phyloP scores from a whole-genome alignment of 371 early-diverging fungal species.

The Umbelopsis sp. region DNA sequence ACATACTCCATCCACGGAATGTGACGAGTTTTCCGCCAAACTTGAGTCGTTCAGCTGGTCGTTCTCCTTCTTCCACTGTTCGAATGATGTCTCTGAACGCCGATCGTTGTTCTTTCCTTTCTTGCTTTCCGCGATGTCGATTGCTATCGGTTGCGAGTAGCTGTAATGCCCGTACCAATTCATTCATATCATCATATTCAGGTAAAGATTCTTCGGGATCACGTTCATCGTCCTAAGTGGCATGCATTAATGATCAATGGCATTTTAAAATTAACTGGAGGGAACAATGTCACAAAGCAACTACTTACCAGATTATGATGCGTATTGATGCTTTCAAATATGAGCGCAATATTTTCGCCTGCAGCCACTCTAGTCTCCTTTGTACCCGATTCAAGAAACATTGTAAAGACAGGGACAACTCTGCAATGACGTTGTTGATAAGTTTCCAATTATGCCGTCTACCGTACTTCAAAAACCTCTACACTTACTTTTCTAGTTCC shows the following conservation, averaged over 20 bases:
- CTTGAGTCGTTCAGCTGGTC: slow-evolving; percentile 55
- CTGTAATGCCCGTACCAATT: slow-evolving; percentile 57
- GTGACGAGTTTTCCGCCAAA: slow-evolving; percentile 38
- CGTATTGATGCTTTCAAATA: slow-evolving; percentile 57
- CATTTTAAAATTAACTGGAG: neutral
- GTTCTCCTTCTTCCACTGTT: slow-evolving; percentile 63
- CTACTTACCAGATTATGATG: slow-evolving; percentile 10
- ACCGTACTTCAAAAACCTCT: neutral
- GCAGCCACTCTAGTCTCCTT: slow-evolving; percentile 76
- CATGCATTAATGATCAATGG: slow-evolving; percentile 29
- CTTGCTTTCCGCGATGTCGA: slow-evolving; percentile 63
- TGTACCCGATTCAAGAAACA: slow-evolving; percentile 60
- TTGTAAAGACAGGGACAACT: slow-evolving; percentile 49
- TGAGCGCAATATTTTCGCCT: slow-evolving; percentile 77
- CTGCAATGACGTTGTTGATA: slow-evolving; percentile 20
- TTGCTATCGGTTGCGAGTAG: slow-evolving; percentile 63
- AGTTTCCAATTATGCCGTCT: neutral
- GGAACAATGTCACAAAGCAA: neutral
- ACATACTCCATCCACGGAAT: slow-evolving; percentile 57
- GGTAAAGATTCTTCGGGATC: slow-evolving; percentile 43
- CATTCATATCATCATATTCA: slow-evolving; percentile 61
- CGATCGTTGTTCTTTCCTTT: slow-evolving; percentile 66
- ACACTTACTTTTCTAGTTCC: slow-evolving; percentile 53
- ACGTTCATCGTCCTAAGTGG: slow-evolving; percentile 33
- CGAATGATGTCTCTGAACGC: slow-evolving; percentile 70